Base-by-base conservation (phyloP, 257 asterid genomes). In the Echium plantagineum region DNA sequence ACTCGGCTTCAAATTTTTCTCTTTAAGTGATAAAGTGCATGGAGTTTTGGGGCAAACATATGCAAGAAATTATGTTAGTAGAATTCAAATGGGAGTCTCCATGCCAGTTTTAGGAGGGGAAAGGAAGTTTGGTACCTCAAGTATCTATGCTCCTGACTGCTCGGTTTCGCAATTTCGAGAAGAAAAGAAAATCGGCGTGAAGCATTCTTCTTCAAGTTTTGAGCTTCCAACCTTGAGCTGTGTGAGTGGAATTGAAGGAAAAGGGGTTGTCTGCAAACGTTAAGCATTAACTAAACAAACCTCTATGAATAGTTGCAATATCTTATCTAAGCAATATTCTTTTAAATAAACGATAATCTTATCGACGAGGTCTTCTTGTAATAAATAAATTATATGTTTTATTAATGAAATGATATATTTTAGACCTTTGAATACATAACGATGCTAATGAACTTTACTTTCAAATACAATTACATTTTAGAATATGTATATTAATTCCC, bases 41-140 rank as follows among this genome's bases (percentile, higher is more conserved):
- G 70, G 70, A 18, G 70, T 69, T 52, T 46, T 63, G 30, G 66
- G 70, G 7, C 58, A 69, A n/a, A 69, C 74, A 5, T 69, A 69
- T n/a, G 54, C 51, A 31, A 52, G 35, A 15, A 19, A 46, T 21
- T 69, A 63, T 7, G 66, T 63, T 24, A 69, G 62, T 35, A 52
- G 18, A 63, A 18, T 69, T 8, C 63, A 63, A 53, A 58, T 69
- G 64, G 64, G 67, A 24, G 57, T 28, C 9, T 17, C 63, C 32
- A 69, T 58, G 69, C 74, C 65, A 18, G 32, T 63, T 12, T 57
- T 63, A 56, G 65, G 69, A 32, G 65, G 65, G 5, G 53, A 18
- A 55, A 57, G 20, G 30, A 9, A 63, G 5, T 63, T 58, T 35
- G 58, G 52, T 28, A 4, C 69, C 21, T 53, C 66, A 17, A 35